phyloP scores from a whole-genome alignment of 257 asterid species.

The Linderniella brevidens region DNA sequence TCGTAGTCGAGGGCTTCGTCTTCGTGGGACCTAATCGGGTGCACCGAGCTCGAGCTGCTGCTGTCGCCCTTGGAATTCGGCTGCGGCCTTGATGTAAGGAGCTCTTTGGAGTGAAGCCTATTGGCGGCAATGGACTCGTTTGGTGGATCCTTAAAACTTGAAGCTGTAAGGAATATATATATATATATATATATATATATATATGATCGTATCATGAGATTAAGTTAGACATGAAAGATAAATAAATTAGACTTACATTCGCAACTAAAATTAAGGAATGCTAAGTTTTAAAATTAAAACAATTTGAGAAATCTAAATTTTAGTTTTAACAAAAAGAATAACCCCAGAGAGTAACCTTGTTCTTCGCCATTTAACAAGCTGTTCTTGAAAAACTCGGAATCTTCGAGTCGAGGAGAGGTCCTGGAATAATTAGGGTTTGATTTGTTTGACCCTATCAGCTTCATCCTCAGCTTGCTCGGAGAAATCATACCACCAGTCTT shows the following conservation, averaged over 20 bases:
- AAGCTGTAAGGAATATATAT: background rate
- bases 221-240: too few relatives aligned
- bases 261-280: too few relatives aligned
- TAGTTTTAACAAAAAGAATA: too few relatives aligned
- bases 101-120: too few relatives aligned
- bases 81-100: too few relatives aligned
- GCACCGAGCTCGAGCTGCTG: slow-evolving; percentile 42
- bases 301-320: too few relatives aligned
- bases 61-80: slow-evolving; percentile 29
- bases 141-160: slow-evolving; percentile 18
- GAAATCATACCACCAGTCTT: slow-evolving; percentile 81
- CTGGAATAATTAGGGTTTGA: slow-evolving; percentile 73
- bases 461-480: slow-evolving; percentile 87
- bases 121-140: too few relatives aligned
- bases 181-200: too few relatives aligned
- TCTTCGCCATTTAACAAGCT: slow-evolving; percentile 55
- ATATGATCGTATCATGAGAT: slow-evolving; percentile 1
- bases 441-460: slow-evolving; percentile 46
- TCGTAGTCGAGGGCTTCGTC: slow-evolving; percentile 88
- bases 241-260: too few relatives aligned
- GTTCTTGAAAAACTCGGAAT: slow-evolving; percentile 59
- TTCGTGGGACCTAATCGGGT: slow-evolving; percentile 39
- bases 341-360: slow-evolving; percentile 47
- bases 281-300: too few relatives aligned
- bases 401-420: slow-evolving; percentile 77